A percentile compares a stretch with the other conserved stretches of the same genome.
These are phyloP conservation scores for Pleomassaria siparia DNA, from an alignment of 2,329 filamentous ascomycete genomes.

Conservation along the genomic window DNA sequence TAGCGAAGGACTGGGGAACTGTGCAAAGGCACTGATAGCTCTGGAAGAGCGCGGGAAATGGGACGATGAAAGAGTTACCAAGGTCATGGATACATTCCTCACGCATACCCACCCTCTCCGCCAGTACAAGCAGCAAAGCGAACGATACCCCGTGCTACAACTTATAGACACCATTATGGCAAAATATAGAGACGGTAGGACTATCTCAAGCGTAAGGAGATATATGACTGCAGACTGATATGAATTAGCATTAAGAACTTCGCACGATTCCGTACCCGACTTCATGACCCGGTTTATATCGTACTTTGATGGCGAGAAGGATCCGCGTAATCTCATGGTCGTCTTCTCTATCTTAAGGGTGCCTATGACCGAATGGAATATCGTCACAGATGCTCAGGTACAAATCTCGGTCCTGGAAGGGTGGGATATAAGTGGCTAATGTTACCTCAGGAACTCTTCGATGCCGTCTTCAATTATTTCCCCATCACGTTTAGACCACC, in stretches of 20 bases:
- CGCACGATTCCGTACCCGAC: slow-evolving; percentile 54
- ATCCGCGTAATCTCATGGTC: slow-evolving; percentile 70
- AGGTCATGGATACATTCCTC: slow-evolving; percentile 55
- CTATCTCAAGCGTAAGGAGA: neutral
- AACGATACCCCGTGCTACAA: slow-evolving; percentile 62
- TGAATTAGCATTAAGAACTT: slow-evolving; percentile 43
- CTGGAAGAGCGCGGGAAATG: slow-evolving; percentile 63
- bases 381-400: slow-evolving; percentile 61
- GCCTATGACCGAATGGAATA: slow-evolving; percentile 68
- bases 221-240: slow-evolving; percentile 9
- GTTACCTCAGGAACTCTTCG: slow-evolving; percentile 55
- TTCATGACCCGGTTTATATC: slow-evolving; percentile 64
- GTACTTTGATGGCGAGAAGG: slow-evolving; percentile 68
- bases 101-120: slow-evolving; percentile 60
- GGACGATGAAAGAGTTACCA: slow-evolving; percentile 57
- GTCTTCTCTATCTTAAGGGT: slow-evolving; percentile 68
- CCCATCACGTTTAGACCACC: slow-evolving; percentile 71
- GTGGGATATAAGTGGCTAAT: slow-evolving; percentile 5
- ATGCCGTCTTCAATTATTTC: slow-evolving; percentile 72
- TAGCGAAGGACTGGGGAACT: slow-evolving; percentile 55
- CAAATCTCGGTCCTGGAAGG: neutral
- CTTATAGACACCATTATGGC: slow-evolving; percentile 64
- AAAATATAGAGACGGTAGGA: slow-evolving; percentile 59
- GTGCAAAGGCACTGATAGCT: slow-evolving; percentile 59
- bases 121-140: slow-evolving; percentile 62